Base-by-base conservation (phyloP, 2,329 filamentous ascomycete genomes). In the Pezizomycotina sp. region DNA sequence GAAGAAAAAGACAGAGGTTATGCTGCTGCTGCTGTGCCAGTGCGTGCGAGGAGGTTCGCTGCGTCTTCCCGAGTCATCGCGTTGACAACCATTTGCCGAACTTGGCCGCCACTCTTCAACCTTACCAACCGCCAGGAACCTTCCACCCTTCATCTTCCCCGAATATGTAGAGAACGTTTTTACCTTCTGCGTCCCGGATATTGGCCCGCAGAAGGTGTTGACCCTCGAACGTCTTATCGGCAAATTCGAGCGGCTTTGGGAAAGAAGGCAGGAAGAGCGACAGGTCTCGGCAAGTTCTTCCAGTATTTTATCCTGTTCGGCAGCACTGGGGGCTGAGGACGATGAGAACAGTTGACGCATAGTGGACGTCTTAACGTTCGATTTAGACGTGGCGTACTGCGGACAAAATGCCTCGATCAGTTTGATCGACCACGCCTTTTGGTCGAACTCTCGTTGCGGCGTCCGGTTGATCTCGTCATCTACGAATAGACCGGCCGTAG, bases 371-470 rank as follows among this genome's bases (percentile, higher is more conserved):
- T 45, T 40, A 25, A 42, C 19, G 23, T 38, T 30, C 14, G 38
- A 27, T 20, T 38, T 38, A 14, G 34, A 56, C 24, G 55, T 53
- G 46, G 52, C 52, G 47, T 75, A 69, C 52, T 69, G 66, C 53
- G 73, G 71, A 55, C 76, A 83, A 71, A 77, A 81, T 63, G 89
- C 75, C 68, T 95, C 89, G 58, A 91, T 73, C 47, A 77, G 63
- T 61, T 92, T 93, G 60, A 98, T 69, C 27, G 83, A 92, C 89
- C 89, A 95, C 16, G 86, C 84, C 59, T 95, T 95, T 54, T 95
- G 74, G 56, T 98, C 89, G 89, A 89, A 98, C 60, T 98, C 89
- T 42, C 89, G 74, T 59, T 95, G 83, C n/a, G 81, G 75, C 10
- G 93, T 81, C 44, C 74, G 74, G 27, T 84, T 74, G 34, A 93